These are phyloP conservation scores for Entonaema liquescens DNA, from an alignment of 495 filamentous ascomycete species.

Conservation along the genomic window DNA sequence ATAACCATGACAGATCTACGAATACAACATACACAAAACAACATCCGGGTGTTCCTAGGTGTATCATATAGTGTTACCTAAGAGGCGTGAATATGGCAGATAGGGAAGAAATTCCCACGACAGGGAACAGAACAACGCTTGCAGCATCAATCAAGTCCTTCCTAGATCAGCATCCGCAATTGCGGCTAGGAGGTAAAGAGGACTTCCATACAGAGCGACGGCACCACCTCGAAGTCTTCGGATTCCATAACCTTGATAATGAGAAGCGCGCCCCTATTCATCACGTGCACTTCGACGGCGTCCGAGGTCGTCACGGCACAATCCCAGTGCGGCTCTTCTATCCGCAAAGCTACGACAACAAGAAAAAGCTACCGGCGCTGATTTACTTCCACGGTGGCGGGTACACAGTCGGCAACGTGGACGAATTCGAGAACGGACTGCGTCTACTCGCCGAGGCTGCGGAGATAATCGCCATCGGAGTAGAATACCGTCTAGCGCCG, in stretches of 20 bases:
- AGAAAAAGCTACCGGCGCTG: constrained; percentile 35
- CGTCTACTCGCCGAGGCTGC: constrained; percentile 44
- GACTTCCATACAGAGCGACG: constrained; percentile 45
- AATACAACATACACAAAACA: no score
- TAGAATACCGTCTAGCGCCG: constrained; percentile 52
- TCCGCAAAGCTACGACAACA: constrained; percentile 24
- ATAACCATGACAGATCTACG: background rate
- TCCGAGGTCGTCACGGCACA: constrained; percentile 50
- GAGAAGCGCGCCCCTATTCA: constrained; percentile 38
- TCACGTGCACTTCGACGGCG: constrained; percentile 47
- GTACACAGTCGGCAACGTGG: constrained; percentile 49
- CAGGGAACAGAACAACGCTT: constrained; percentile 8
- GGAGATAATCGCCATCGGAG: constrained; percentile 40
- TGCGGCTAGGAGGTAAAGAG: constrained; percentile 36
- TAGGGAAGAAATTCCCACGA: constrained; percentile 5
- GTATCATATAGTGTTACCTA: no score
- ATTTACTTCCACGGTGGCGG: constrained; percentile 56
- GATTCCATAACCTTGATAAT: constrained; percentile 41
- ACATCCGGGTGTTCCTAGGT: no score
- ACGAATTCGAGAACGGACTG: constrained; percentile 52
- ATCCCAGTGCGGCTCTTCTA: constrained; percentile 49
- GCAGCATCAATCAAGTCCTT: constrained; percentile 5
- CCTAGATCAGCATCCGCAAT: background rate
- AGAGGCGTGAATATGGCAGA: background rate
- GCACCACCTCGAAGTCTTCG: constrained; percentile 47